Base-by-base conservation (phyloP, 208 protist genomes). In the Leishmania turanica region DNA sequence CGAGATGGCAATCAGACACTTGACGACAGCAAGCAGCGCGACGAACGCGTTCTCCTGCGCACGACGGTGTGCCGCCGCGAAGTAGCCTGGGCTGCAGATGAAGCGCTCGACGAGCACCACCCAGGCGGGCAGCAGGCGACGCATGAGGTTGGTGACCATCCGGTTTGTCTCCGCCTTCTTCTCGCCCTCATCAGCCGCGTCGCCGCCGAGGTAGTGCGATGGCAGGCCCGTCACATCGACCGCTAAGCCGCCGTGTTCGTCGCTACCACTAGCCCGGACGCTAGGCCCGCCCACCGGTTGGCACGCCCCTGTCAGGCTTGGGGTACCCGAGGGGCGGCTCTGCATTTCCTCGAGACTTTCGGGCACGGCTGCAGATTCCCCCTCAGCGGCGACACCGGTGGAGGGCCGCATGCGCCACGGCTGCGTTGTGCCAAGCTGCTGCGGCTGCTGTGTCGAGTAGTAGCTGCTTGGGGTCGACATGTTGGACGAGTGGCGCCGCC, bases 41-140 rank as follows among this genome's bases (percentile, higher is more conserved):
- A 96, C 92, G 82, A 96, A 94, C n/a, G 89, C 92, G 76, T 94
- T 94, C 89, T 96, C 90, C 82, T 91, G 90, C n/a, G 88, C 90
- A 58, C 92, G 89, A 34, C 86, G 75, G 78, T 96, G 89, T 27
- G 85, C 86, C 37, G 79, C 72, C 0, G 77, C 82, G 78, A 92
- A 93, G 83, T 88, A 92, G 49, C 86, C 89, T 40, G 89, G 88
- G 17, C 74, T 75, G 56, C 82, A 89, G 53, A 93, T 54, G 76
- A 93, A 91, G 58, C 82, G 86, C 87, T 96, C 90, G 21, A 82
- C 77, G 75, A 89, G 66, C 49, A 77, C 82, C 42, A 94, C 90
- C 91, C 92, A 96, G 21, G 80, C 37, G 19, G 92, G 92, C 76
- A 94, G 83, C 64, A 93, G 60, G 3, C 90, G 88, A 31, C 70